Evolutionary conservation across 2,329 filamentous ascomycete genomes (phyloP), one percentile per base, ranked within the genome.

Genomic region (Emmonsiellopsis sp.): DNA sequence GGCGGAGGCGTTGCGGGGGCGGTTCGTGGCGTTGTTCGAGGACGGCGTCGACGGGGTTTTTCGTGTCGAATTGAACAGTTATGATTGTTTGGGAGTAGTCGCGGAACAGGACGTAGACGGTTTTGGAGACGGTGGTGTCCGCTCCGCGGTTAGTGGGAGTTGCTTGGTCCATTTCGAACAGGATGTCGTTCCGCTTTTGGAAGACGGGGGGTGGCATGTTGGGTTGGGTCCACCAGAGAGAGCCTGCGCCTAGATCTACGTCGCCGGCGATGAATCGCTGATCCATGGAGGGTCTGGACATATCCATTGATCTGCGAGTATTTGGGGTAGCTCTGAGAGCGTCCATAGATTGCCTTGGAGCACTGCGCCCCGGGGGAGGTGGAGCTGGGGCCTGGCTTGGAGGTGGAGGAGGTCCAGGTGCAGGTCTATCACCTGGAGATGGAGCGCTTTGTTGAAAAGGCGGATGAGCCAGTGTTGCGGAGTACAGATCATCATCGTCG

Each of bases 11-110:
- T 8, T 86, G 80, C 5, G 93, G 92, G 3, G 93, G 91, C 1
- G 82, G 76, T 64, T 96, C 88, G 63, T 97, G 92, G 44, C 84
- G 83, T 70, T 98, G 93, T 63, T 94, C 87, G 6, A 97, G 70
- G 35, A 81, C 76, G 9, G 85, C 86, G 63, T 92, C 85, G 1
- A 80, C 76, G 2, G 86, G 79, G 65, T 95, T 84, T 51, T 83
- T 80, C 1, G 84, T 76, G 67, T 95, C 87, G 67, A 86, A 97
- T 50, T 79, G 84, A 15, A 85, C 87, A 0, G 85, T 89, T 63
- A 98, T 81, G 58, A 94, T 79, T 0, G 92, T 97, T 67, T 97
- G 93, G 15, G 91, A 96, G 70, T 98, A 98, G 72, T 98, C 93
- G 63, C 90, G 85, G 74, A 89, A 98, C 7, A 98, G 74, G n/a